Evolutionary conservation across 2,329 filamentous ascomycete species (phyloP).

Genomic region (Pleoardoris graminearum): DNA sequence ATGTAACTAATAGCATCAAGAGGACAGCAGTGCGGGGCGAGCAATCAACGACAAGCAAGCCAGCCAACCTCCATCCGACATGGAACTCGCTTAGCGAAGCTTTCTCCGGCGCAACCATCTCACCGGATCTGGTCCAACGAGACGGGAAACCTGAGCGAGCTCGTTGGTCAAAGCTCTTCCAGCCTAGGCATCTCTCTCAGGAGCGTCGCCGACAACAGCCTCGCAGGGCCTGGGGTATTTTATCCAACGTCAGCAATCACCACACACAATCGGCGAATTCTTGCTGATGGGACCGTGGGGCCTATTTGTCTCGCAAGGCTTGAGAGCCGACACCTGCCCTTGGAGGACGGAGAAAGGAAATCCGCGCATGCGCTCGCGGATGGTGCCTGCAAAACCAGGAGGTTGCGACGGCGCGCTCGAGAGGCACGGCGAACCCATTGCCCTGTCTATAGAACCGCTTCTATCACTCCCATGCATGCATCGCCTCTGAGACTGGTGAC

Average conservation of each 20-base stretch:
- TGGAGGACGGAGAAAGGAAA: background rate
- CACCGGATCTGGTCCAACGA: conserved; percentile 20
- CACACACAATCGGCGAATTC: background rate
- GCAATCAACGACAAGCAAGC: conserved; percentile 12
- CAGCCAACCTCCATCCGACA: conserved; percentile 14
- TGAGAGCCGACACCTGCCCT: background rate
- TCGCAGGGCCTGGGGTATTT: background rate
- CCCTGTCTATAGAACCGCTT: conserved; percentile 13
- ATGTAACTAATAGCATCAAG: background rate
- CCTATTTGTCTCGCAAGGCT: background rate
- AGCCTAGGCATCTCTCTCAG: conserved; percentile 10
- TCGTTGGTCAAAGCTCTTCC: conserved; percentile 5
- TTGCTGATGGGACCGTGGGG: too few relatives aligned
- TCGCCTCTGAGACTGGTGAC: conserved; percentile 5
- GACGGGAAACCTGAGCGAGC: conserved; percentile 22
- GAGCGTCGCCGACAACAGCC: conserved; percentile 6
- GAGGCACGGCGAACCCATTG: background rate
- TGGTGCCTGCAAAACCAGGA: background rate
- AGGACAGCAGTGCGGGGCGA: conserved; percentile 16
- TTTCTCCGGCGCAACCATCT: conserved; percentile 26
- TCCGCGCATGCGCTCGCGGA: background rate
- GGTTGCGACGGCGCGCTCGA: background rate
- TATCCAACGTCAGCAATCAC: background rate
- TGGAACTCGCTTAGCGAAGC: conserved; percentile 19
- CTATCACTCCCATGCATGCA: conserved; percentile 9